These are phyloP conservation scores for Acacia confusa DNA, from an alignment of 306 rosid species.

Conservation along the genomic window DNA sequence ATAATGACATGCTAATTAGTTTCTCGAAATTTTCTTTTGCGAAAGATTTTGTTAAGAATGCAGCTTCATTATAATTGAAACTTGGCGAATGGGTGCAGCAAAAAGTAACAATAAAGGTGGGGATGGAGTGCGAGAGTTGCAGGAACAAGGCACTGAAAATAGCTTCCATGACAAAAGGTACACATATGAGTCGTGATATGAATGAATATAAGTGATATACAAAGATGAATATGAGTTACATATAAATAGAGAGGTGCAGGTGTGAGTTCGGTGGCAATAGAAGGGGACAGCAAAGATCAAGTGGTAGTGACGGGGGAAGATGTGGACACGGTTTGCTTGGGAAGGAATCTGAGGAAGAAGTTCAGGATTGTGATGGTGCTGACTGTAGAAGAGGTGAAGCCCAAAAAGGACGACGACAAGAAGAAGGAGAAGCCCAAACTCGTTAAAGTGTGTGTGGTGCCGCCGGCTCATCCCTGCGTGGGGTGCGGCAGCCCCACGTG, in stretches of 20 bases:
- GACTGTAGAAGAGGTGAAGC: slow-evolving; percentile 31
- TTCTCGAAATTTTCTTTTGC: neutral
- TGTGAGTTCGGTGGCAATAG: slow-evolving; percentile 4
- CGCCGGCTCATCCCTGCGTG: neutral
- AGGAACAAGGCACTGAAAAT: slow-evolving; percentile 10
- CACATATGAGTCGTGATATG: neutral
- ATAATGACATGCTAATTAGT: neutral
- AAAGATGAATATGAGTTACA: neutral
- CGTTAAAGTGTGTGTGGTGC: neutral
- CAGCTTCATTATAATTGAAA: neutral
- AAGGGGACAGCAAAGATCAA: neutral
- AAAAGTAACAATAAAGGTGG: neutral
- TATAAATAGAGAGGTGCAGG: neutral
- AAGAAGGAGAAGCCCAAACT: too few relatives aligned
- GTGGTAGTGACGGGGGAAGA: slow-evolving; percentile 1
- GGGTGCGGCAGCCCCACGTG: neutral
- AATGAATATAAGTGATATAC: too few relatives aligned
- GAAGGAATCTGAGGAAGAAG: slow-evolving; percentile 33
- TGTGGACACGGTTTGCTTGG: slow-evolving; percentile 22
- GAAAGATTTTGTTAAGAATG: neutral
- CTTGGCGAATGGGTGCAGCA: neutral
- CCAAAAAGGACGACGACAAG: too few relatives aligned
- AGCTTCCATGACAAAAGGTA: neutral
- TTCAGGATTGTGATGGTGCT: slow-evolving; percentile 18
- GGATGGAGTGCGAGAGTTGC: neutral